phyloP scores from a whole-genome alignment of 257 asterid genomes.

The Hygrophila difformis region DNA sequence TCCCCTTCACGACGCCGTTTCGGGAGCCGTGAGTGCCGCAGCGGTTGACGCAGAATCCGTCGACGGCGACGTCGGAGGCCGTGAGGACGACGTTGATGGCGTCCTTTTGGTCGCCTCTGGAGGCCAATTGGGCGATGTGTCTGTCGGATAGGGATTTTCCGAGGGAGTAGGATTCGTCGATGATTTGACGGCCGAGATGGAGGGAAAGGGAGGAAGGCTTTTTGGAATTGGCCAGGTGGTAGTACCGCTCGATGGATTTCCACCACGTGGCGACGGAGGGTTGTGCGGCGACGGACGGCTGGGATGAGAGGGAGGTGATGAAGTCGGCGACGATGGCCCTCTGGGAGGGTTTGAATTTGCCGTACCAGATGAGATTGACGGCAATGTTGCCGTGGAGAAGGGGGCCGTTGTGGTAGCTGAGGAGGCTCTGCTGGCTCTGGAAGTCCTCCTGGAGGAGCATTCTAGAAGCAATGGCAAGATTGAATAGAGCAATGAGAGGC shows the following conservation, averaged over 20 bases:
- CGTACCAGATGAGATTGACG: conserved; percentile 13
- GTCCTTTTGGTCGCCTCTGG: conserved; percentile 10
- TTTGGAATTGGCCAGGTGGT: no score
- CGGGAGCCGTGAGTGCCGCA: conserved; percentile 44
- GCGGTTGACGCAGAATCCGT: conserved; percentile 38
- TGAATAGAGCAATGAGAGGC: no score
- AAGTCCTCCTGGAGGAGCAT: no score
- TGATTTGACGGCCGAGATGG: conserved; percentile 16
- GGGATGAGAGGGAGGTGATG: neutral
- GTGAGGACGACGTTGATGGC: conserved; percentile 32
- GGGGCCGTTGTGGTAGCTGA: no score
- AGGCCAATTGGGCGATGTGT: conserved; percentile 24
- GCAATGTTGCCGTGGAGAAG: neutral
- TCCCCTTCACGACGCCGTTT: conserved; percentile 12
- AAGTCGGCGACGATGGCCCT: neutral
- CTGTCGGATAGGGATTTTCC: conserved; percentile 25
- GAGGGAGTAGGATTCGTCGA: conserved; percentile 19
- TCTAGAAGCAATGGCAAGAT: no score
- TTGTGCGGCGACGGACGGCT: neutral
- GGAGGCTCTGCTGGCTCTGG: no score
- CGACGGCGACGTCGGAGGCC: conserved; percentile 28
- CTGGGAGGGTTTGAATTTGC: conserved; percentile 1
- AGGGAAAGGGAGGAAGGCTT: no score
- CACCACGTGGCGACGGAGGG: no score
- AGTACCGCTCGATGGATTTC: no score